Evolutionary conservation across 768 basidiomycete genomes (phyloP).

Genomic region (Pulveroboletus ravenelii): DNA sequence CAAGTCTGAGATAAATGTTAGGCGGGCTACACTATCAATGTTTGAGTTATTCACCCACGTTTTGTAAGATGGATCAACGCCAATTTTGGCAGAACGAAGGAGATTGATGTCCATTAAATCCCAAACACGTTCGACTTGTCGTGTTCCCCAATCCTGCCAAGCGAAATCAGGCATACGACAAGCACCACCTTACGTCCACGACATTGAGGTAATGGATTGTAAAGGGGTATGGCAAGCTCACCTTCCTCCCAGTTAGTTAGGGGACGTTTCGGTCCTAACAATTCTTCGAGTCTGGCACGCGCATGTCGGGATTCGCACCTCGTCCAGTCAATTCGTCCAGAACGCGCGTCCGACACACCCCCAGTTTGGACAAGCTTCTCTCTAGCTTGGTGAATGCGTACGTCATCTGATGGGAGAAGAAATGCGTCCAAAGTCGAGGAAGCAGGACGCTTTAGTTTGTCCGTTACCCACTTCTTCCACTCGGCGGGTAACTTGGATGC

Average conservation of each 20-base stretch:
- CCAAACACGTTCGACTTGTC: constrained; percentile 92
- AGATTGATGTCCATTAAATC: constrained; percentile 91
- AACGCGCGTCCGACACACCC: constrained; percentile 53
- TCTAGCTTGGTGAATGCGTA: constrained; percentile 84
- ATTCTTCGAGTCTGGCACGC: constrained; percentile 78
- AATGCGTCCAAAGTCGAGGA: constrained; percentile 90
- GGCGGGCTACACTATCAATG: not conserved
- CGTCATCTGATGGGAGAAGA: constrained; percentile 85
- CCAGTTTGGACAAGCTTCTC: constrained; percentile 75
- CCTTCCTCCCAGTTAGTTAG: constrained; percentile 94
- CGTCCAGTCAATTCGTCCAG: constrained; percentile 83
- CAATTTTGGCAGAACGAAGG: constrained; percentile 73
- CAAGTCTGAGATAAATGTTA: constrained; percentile 46
- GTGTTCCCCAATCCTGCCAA: constrained; percentile 92
- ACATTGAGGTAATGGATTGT: not conserved
- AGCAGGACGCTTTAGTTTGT: constrained; percentile 73
- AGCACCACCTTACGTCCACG: constrained; percentile 52
- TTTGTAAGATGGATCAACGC: constrained; percentile 83
- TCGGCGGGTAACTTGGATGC: constrained; percentile 54
- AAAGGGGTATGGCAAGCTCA: constrained; percentile 25
- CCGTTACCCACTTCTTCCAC: constrained; percentile 61
- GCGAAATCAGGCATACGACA: constrained; percentile 85
- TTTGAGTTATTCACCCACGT: constrained; percentile 51
- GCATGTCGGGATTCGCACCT: constrained; percentile 92
- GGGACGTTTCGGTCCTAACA: constrained; percentile 76